phyloP scores from a whole-genome alignment of 306 rosid species.

The Hippophae rhamnoides region DNA sequence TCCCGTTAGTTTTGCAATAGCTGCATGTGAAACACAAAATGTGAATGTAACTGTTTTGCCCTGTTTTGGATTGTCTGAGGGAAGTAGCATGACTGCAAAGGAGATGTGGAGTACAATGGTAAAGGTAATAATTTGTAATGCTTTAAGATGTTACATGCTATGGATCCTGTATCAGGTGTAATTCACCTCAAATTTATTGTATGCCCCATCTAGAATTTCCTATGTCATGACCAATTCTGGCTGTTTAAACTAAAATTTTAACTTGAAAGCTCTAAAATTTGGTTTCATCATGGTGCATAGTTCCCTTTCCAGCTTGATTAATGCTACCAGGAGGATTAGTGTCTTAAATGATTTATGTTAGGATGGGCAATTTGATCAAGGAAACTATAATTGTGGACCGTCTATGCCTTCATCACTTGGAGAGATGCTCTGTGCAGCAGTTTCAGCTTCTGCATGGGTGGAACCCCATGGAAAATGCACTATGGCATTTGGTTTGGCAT shows the following conservation, averaged over 20 bases:
- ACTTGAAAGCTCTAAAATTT: neutral
- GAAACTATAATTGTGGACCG: slow-evolving; percentile 65
- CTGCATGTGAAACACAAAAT: slow-evolving; percentile 96
- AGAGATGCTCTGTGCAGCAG: slow-evolving; percentile 92
- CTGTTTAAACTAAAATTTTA: neutral
- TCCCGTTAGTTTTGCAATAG: slow-evolving; percentile 85
- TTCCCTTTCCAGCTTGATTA: neutral
- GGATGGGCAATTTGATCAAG: slow-evolving; percentile 92
- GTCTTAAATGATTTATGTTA: slow-evolving; percentile 4
- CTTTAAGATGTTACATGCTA: slow-evolving; percentile 13
- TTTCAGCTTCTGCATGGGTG: slow-evolving; percentile 93
- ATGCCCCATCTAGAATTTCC: neutral
- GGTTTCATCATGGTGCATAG: neutral
- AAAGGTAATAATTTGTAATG: slow-evolving; percentile 38
- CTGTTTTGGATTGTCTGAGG: slow-evolving; percentile 76
- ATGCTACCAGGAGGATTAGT: neutral
- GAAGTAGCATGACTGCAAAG: slow-evolving; percentile 60
- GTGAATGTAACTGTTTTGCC: slow-evolving; percentile 90
- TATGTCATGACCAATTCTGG: neutral
- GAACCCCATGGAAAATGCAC: slow-evolving; percentile 99
- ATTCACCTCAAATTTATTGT: slow-evolving; percentile 2
- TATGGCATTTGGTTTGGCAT: slow-evolving; percentile 80
- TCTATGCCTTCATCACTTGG: slow-evolving; percentile 85
- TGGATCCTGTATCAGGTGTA: neutral
- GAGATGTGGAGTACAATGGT: slow-evolving; percentile 81